Evolutionary conservation across 2,329 filamentous ascomycete species (phyloP).

Genomic region (Pseudofabraea citricarpa): DNA sequence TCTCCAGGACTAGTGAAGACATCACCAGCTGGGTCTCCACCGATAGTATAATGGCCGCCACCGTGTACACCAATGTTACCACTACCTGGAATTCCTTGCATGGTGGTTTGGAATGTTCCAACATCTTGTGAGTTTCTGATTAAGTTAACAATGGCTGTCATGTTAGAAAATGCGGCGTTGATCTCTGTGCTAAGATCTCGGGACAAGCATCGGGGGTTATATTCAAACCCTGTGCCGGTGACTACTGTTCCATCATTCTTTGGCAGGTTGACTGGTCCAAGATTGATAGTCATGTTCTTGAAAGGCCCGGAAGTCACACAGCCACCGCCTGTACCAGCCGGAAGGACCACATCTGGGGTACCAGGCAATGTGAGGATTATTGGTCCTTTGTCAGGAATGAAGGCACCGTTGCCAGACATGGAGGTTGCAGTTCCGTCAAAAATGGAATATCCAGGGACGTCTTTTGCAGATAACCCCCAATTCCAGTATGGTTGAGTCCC

Average conservation of each 20-base stretch:
- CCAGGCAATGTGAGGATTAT: not conserved
- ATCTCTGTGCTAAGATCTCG: not conserved
- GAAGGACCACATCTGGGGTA: not conserved
- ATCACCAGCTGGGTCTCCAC: not conserved
- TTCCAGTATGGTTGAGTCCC: constrained; percentile 1
- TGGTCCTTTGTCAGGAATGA: not conserved
- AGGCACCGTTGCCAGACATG: not conserved
- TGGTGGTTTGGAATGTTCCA: not conserved
- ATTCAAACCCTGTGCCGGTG: not conserved
- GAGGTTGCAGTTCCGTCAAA: not conserved
- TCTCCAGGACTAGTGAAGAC: constrained; percentile 5
- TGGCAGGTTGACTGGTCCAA: not conserved
- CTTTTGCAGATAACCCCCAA: not conserved
- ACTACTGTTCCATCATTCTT: not conserved
- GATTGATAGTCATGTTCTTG: not conserved
- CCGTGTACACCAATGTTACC: not conserved
- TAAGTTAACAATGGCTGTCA: not conserved
- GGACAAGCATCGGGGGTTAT: not conserved
- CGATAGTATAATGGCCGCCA: not conserved
- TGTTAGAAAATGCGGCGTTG: not conserved
- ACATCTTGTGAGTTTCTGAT: not conserved
- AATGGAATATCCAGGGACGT: not conserved
- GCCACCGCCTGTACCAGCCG: not conserved
- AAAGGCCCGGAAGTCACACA: not conserved
- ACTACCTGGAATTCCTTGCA: not conserved